Percentiles rank a stretch among this genome's conserved stretches.
phyloP scores from a whole-genome alignment of 768 basidiomycete genomes.

The Omphalotus guepiniiformis region DNA sequence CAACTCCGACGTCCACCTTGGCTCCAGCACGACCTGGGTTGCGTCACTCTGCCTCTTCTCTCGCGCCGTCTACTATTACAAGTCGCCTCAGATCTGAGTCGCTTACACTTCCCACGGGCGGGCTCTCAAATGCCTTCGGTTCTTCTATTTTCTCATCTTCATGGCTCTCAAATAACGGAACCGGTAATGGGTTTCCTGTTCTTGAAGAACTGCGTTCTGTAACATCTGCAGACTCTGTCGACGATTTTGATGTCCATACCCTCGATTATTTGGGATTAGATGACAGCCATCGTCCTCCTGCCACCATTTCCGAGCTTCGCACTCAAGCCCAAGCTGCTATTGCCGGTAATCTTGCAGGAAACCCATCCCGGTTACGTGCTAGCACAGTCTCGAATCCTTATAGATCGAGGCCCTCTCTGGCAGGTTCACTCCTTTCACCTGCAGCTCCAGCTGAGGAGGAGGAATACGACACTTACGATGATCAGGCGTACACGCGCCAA shows the following conservation, averaged over 20 bases:
- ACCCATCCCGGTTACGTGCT: constrained; percentile 78
- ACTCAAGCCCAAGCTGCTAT: constrained; percentile 90
- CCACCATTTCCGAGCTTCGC: constrained; percentile 84
- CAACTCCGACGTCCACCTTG: constrained; percentile 36
- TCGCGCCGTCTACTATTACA: constrained; percentile 56
- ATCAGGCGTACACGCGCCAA: constrained; percentile 46
- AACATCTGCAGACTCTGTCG: constrained; percentile 73
- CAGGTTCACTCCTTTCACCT: constrained; percentile 59
- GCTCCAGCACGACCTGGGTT: constrained; percentile 59
- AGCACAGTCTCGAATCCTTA: constrained; percentile 95
- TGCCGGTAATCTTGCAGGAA: constrained; percentile 68
- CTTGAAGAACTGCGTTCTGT: constrained; percentile 82
- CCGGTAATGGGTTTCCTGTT: constrained; percentile 54
- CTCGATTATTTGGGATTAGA: constrained; percentile 96
- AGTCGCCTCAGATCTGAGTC: constrained; percentile 92
- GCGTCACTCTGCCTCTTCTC: constrained; percentile 69
- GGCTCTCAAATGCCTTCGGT: constrained; percentile 81
- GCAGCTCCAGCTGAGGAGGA: constrained; percentile 75
- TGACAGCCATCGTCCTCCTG: constrained; percentile 70
- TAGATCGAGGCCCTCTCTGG: constrained; percentile 56
- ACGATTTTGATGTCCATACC: constrained; percentile 90
- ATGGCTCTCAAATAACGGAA: constrained; percentile 69
- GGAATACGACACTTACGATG: constrained; percentile 61
- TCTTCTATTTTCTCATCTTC: constrained; percentile 86
- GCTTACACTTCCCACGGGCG: constrained; percentile 76